Evolutionary conservation across 345 rosid species (phyloP), one percentile per base, ranked within the genome.

Genomic region (Conringia planisiliqua): DNA sequence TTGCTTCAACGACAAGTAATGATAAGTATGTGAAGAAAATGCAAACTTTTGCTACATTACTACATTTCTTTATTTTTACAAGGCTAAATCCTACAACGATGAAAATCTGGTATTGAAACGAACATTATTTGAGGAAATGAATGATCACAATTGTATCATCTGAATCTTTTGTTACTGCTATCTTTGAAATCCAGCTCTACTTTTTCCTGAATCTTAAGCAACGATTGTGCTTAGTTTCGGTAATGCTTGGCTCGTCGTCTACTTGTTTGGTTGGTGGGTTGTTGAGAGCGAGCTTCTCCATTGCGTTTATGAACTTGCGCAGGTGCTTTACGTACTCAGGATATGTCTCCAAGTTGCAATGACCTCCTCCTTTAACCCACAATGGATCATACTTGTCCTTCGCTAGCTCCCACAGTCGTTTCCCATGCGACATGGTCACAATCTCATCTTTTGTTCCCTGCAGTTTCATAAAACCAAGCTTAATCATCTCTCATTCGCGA

Each of bases 341-440:
- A 69, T 85, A 93, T 18, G 90, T 89, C 81, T 93, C 98, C 24
- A 91, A 90, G 78, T 93, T 91, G 86, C 94, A 89, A 69, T 93
- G 97, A 8, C 93, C 93, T n/a, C 97, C 97, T 33, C 98, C 94
- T 71, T 24, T 86, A 68, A 93, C 78, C 97, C 97, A 91, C 39
- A 93, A 72, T 16, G 98, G 98, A 57, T 93, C 92, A 27, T 88
- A 88, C 79, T 91, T 93, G 17, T 83, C 73, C 76, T 86, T 87
- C 78, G 94, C 82, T 22, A 89, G 90, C 68, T 90, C 92, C 81
- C 84, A 88, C 7, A 93, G 85, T 74, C 90, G 86, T 73, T 80
- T 90, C 75, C 98, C 98, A 10, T 93, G 98, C 20, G 90, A 93
- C 54, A 88, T 86, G 79, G 88, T 91, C 58, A 90, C 97, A 38